Base-by-base conservation (phyloP, 75 land plant genomes). In the Picea glauca region DNA sequence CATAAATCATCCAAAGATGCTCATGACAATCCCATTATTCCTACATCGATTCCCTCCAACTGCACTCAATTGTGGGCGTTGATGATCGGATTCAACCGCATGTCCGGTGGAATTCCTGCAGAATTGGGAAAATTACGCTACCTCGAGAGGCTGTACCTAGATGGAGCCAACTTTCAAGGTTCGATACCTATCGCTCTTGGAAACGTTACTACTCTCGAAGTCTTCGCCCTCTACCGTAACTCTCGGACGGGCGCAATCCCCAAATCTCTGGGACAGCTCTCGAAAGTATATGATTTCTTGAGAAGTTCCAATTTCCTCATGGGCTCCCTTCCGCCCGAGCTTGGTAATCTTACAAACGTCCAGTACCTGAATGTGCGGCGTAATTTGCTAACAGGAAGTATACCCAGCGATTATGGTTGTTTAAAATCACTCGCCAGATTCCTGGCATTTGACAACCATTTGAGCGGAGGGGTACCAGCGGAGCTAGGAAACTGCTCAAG, bases 221-320 rank as follows among this genome's bases (percentile, higher is more conserved):
- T 72, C 5, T 62, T 94, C 68, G 81, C 84, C 54, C 80, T 95
- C 4, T 81, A 68, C 66, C 75, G 85, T 32, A 89, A 88, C 76
- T 65, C 70, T 14, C 79, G 91, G 60, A 54, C 82, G 15, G 98
- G 98, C n/a, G 13, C 81, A 4, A 91, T 95, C n/a, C 98, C 98
- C 5, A 0, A 78, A 38, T 60, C 77, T 38, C 79, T 95, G 18
- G 90, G 91, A 1, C 30, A 72, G 0, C 76, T 95, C 57, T n/a
- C n/a, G n/a, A n/a, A n/a, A 3, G 38, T 20, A 77, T 60, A 68
- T 67, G 81, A 72, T 20, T 60, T 95, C 2, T 64, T 90, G 30
- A 75, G 85, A 4, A 89, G 88, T 8, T 77, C 88, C 79, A 95
- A 95, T 78, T 62, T 33, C 12, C 75, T 95, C 59, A 74, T 80